Evolutionary conservation across 352 stramenopile genomes (phyloP), one percentile per base, ranked within the genome.

Genomic region (Achlya hypogyna): DNA sequence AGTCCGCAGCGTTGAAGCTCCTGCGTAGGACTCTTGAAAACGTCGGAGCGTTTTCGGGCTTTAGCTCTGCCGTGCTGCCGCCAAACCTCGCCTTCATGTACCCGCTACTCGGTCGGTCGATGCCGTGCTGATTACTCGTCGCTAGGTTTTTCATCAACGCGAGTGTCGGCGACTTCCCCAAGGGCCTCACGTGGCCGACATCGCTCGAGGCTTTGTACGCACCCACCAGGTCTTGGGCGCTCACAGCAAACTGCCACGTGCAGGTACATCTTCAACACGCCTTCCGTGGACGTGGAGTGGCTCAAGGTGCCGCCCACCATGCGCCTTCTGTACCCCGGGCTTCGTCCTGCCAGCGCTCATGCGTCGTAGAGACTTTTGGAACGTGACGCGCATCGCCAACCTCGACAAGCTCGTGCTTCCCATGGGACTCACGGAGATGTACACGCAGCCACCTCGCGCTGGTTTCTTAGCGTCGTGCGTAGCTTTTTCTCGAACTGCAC

Each of bases 401-500:
- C 31, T 56, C 25, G 49, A 56, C 1, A 10, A 56, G 8, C 49
- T 56, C 25, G 14, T 22, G 2, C n/a, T 56, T 10, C 49, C 49
- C 49, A 20, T 27, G 10, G 16, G 10, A 16, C 2, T 56, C 25
- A 35, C 25, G 10, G 49, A 27, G 12, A 56, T 56, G 49, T 56
- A 56, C 25, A 2, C 49, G 23, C 29, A 18, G 22, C 42, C 18
- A 20, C 42, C 22, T 49, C 42, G 22, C 22, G 18, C 22, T 22
- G 42, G 18, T 18, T 49, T 49, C 22, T 20, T 49, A 49, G n/a
- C n/a, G 38, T 45, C 10, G 49, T 54, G 6, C 25, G 2, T 56
- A 56, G 49, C 10, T 56, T 27, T n/a, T 56, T 56, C 49, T 56
- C 49, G 12, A 56, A 56, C 31, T 56, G 49, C 31, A 56, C 49